Evolutionary conservation across 2,329 filamentous ascomycete genomes (phyloP), one percentile per base, ranked within the genome.

Genomic region (Aspergillus viridinutans): DNA sequence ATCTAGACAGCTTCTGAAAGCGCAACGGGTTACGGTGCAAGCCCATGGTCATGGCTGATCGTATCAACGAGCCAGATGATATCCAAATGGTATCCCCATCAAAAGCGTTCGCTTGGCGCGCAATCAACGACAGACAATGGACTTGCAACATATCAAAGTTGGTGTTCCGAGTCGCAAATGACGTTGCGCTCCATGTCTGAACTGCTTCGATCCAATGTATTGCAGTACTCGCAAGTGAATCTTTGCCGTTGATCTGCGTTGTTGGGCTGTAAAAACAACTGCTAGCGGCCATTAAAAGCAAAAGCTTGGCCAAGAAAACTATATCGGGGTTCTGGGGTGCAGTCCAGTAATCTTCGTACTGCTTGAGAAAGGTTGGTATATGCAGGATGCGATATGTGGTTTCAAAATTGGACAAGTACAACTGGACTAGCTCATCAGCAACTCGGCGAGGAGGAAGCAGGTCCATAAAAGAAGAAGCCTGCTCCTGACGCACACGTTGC

Each of bases 361-460:
- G 80, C 10, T 73, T 73, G 48, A 76, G 72, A 59, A 88, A 87
- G 0, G 79, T 80, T 0, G 84, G 84, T 1, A 83, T 67, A 65
- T 88, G 81, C 8, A 88, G 57, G 25, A 88, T 76, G 2, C 85
- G 78, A 59, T 83, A 78, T 17, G 82, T 79, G 1, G 81, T 80
- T 63, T 87, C 84, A 61, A 83, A 78, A 0, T 80, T 81, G 50
- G 81, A 74, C 20, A 88, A 70, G 70, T 86, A 86, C 29, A 74
- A 69, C 8, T 80, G 74, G 17, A 85, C 71, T 1, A 86, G 75
- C 52, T 76, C 68, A 57, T 85, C 82, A 0, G 80, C 78, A 0
- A 83, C 58, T 25, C 61, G 54, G 38, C 63, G 67, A 17, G 68
- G 55, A 0, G 85, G 84, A 0, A 88, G 64, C 49, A 74, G 66